Evolutionary conservation across 1,284 basidiomycete species (phyloP).

Genomic region (Ustilago bromivora): DNA sequence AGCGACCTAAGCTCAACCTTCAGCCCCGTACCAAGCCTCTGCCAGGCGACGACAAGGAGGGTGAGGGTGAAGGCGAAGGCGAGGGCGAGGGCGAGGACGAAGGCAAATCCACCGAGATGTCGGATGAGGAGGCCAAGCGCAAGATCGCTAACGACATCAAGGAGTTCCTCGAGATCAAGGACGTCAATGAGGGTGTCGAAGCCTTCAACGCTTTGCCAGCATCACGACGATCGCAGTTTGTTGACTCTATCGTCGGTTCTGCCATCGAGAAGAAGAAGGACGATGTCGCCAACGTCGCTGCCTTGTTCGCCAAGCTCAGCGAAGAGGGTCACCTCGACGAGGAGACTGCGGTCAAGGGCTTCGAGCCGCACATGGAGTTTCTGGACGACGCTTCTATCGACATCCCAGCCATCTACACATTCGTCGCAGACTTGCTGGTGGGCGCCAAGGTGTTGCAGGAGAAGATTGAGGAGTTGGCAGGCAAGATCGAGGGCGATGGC

Average conservation of each 20-base stretch:
- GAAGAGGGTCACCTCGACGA: conserved; percentile 58
- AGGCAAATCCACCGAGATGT: conserved; percentile 73
- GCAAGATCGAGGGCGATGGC: conserved; percentile 66
- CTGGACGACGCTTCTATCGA: conserved; percentile 90
- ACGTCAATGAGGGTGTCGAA: conserved; percentile 85
- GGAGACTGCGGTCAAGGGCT: conserved; percentile 77
- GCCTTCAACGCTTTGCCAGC: conserved; percentile 74
- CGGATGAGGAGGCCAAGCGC: conserved; percentile 79
- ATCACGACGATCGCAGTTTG: conserved; percentile 76
- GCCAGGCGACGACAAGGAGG: conserved; percentile 61
- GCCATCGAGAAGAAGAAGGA: conserved; percentile 85
- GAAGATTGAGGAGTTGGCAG: conserved; percentile 64
- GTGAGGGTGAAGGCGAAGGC: conserved; percentile 61
- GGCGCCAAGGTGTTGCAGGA: conserved; percentile 52
- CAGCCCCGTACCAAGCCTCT: conserved; percentile 76
- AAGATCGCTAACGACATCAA: conserved; percentile 77
- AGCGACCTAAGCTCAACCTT: conserved; percentile 81
- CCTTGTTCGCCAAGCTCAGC: conserved; percentile 63
- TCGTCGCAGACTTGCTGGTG: conserved; percentile 74
- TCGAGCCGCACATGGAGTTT: conserved; percentile 78
- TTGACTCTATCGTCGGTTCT: conserved; percentile 79
- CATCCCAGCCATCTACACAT: conserved; percentile 84
- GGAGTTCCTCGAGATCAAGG: conserved; percentile 73
- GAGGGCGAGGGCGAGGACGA: conserved; percentile 69
- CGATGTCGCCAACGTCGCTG: conserved; percentile 76